These are phyloP conservation scores for Rhodotorula sp. DNA, from an alignment of 1,284 basidiomycete species.

Conservation along the genomic window DNA sequence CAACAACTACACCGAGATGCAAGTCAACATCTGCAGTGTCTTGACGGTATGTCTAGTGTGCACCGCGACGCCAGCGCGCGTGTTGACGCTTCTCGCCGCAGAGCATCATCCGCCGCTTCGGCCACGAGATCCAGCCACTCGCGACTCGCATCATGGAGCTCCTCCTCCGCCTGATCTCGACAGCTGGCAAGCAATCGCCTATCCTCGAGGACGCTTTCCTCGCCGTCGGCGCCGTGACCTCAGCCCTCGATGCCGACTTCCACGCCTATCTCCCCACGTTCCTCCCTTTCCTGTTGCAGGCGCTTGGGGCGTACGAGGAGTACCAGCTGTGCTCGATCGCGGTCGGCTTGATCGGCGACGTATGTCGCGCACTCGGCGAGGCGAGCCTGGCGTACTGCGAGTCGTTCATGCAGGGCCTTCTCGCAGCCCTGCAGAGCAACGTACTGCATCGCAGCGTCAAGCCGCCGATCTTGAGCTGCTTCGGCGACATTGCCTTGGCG, in stretches of 20 bases:
- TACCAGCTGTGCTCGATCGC: slow-evolving; percentile 93
- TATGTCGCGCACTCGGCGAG: slow-evolving; percentile 87
- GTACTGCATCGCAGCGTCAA: slow-evolving; percentile 92
- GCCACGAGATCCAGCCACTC: slow-evolving; percentile 78
- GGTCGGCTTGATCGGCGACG: slow-evolving; percentile 92
- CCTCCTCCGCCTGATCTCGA: slow-evolving; percentile 79
- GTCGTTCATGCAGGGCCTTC: slow-evolving; percentile 84
- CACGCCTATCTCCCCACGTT: slow-evolving; percentile 87
- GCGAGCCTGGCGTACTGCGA: slow-evolving; percentile 78
- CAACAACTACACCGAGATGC: slow-evolving; percentile 98
- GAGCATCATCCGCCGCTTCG: slow-evolving; percentile 82
- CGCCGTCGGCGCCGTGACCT: slow-evolving; percentile 77
- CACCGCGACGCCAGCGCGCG: background rate
- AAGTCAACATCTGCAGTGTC: slow-evolving; percentile 92
- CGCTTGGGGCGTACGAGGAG: slow-evolving; percentile 91
- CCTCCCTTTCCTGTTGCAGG: slow-evolving; percentile 83
- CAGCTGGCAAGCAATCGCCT: slow-evolving; percentile 87
- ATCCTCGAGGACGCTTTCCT: slow-evolving; percentile 97
- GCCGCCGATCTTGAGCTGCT: slow-evolving; percentile 90
- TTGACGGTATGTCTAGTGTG: slow-evolving; percentile 64
- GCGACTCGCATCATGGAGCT: slow-evolving; percentile 96
- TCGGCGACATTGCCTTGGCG: slow-evolving; percentile 95
- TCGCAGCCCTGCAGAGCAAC: slow-evolving; percentile 89
- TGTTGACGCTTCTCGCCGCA: slow-evolving; percentile 48
- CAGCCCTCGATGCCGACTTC: slow-evolving; percentile 81